phyloP scores from a whole-genome alignment of 495 filamentous ascomycete species.

The Jackrogersella minutella region DNA sequence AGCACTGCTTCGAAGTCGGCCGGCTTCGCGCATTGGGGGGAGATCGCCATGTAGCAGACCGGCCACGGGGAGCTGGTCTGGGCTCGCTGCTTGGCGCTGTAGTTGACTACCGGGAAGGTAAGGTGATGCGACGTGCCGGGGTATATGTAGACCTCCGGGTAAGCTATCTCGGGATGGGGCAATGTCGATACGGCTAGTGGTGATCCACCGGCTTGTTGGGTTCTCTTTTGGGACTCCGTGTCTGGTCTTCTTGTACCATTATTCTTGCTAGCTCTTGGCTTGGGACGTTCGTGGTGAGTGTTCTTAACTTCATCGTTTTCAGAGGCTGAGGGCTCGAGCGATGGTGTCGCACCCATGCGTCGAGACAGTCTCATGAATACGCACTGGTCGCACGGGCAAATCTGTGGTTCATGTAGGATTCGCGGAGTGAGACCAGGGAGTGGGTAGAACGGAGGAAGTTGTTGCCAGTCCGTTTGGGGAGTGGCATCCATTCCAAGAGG shows the following conservation, averaged over 20 bases:
- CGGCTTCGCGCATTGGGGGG: slow-evolving; percentile 22
- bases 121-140: slow-evolving; percentile 25
- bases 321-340: neutral
- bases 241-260: neutral
- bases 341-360: neutral
- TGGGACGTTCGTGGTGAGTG: neutral
- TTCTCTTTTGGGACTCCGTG: neutral
- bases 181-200: neutral
- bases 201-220: neutral
- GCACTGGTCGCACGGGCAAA: slow-evolving; percentile 16
- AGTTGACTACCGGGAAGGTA: slow-evolving; percentile 41
- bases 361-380: neutral
- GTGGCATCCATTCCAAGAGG: neutral
- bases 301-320: neutral
- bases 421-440: neutral
- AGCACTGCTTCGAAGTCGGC: slow-evolving; percentile 29
- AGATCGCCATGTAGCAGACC: slow-evolving; percentile 32
- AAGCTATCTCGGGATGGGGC: neutral
- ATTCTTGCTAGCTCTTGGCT: neutral
- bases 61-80: neutral
- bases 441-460: neutral
- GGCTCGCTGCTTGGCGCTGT: slow-evolving; percentile 13
- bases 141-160: slow-evolving; percentile 34
- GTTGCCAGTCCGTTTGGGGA: neutral
- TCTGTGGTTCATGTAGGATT: neutral